phyloP scores from a whole-genome alignment of 257 asterid genomes.

The Osmanthus fragrans region DNA sequence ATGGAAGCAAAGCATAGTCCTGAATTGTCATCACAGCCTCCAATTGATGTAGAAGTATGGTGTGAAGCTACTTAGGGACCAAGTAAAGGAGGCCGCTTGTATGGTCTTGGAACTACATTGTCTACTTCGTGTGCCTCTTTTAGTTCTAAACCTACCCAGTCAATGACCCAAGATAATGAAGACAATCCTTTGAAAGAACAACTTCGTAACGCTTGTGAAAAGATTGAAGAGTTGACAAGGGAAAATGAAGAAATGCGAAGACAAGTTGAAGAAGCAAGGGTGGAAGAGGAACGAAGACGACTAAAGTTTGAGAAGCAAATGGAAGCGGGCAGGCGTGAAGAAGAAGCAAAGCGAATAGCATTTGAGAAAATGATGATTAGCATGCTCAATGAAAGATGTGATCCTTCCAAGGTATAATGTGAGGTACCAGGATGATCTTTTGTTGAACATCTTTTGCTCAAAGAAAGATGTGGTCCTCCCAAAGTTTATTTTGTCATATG shows the following conservation, averaged over 20 bases:
- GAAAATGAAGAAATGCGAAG: background rate
- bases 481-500: no score
- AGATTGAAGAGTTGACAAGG: background rate
- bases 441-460: no score
- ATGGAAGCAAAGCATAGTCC: background rate
- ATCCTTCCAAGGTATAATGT: background rate
- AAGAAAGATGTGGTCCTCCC: no score
- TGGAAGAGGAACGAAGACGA: background rate
- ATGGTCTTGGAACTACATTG: background rate
- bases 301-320: background rate
- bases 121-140: background rate
- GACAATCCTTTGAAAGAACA: background rate
- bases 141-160: background rate
- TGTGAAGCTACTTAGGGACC: background rate
- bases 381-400: background rate
- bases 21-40: background rate
- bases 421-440: background rate
- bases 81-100: background rate
- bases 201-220: background rate
- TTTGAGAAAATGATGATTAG: background rate
- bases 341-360: background rate
- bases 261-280: background rate
- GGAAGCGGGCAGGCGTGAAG: background rate
- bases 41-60: background rate
- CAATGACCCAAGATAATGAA: background rate